These are phyloP conservation scores for Boehmeria nivea DNA, from an alignment of 306 rosid genomes.

Conservation along the genomic window DNA sequence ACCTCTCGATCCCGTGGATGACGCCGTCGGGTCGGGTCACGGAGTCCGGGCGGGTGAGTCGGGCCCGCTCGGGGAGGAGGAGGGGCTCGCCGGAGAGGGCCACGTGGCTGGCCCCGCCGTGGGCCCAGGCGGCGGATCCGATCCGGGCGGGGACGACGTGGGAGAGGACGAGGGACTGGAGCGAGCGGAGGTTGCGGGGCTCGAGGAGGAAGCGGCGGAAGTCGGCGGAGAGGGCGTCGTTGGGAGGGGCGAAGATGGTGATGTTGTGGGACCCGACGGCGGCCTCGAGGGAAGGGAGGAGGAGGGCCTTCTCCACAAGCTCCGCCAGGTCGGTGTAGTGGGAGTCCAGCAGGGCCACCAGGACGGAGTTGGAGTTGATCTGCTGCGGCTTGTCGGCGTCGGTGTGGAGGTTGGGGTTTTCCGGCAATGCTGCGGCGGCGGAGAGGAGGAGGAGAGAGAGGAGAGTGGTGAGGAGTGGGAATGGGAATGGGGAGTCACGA, in stretches of 20 bases:
- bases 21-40: slow-evolving; percentile 69
- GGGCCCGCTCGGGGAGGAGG: slow-evolving; percentile 37
- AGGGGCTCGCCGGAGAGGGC: slow-evolving; percentile 33
- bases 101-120: slow-evolving; percentile 23
- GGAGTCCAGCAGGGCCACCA: slow-evolving; percentile 73
- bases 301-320: slow-evolving; percentile 61
- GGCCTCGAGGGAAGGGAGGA: slow-evolving; percentile 54
- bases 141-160: slow-evolving; percentile 59
- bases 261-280: slow-evolving; percentile 51
- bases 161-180: slow-evolving; percentile 48
- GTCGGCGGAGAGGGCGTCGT: slow-evolving; percentile 60
- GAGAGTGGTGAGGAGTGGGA: background rate
- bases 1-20: slow-evolving; percentile 66
- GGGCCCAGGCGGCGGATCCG: slow-evolving; percentile 19
- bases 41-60: slow-evolving; percentile 32
- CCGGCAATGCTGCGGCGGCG: slow-evolving; percentile 39
- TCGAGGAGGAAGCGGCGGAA: slow-evolving; percentile 70
- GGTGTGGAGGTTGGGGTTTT: too few relatives aligned
- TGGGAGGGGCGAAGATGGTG: slow-evolving; percentile 71
- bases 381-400: slow-evolving; percentile 14
- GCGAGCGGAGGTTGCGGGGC: slow-evolving; percentile 57
- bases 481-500: too few relatives aligned
- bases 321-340: slow-evolving; percentile 74
- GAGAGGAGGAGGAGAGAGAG: background rate
- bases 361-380: slow-evolving; percentile 68